Evolutionary conservation across 202 grass and related monocot species (phyloP), one percentile per base, ranked within the genome.

Genomic region (Dendrocalamus latiflorus): DNA sequence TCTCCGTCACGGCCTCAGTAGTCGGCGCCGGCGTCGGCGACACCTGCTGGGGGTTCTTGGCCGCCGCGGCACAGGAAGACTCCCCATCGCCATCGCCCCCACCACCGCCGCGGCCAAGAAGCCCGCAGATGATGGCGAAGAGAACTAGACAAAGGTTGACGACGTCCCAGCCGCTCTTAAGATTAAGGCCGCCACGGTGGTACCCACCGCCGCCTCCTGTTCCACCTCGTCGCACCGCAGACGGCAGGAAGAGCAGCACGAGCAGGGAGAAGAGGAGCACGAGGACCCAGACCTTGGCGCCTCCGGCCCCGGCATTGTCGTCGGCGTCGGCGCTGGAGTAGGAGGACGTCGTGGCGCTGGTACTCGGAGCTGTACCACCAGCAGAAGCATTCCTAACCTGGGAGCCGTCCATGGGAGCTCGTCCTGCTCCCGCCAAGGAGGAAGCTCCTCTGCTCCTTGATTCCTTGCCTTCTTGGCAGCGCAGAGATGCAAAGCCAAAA

Each of bases 91-190:
- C 12, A 37, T 81, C 61, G 9, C 62, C 85, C 3, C 84, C 81
- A 0, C 70, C 74, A 34, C 70, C 70, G 43, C 47, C 54, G 72
- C 96, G 93, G 65, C 91, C 75, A 17, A 99, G 96, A 9, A 99
- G 77, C 16, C 96, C 96, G 56, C 96, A 92, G 17, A 95, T 86
- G 77, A 99, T 99, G 36, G 96, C 96, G 66, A 96, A 93, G 44
- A 89, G 72, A 13, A 99, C 96, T 22, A 99, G 86, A 75, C 81
- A 88, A 56, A 99, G 77, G 86, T 94, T 99, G 63, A 99, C 83
- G 28, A 90, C 60, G 79, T 94, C 93, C 96, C 96, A 96, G 0
- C 96, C 93, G 62, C 86, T 91, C 91, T 93, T 95, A 47, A 99
- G 53, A 28, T 30, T 88, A 45, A 96, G 53, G 73, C 86, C 86